Evolutionary conservation across 805 yeast genomes (phyloP), one percentile per base, ranked within the genome.

Genomic region (Kodamaea jinghongensis): DNA sequence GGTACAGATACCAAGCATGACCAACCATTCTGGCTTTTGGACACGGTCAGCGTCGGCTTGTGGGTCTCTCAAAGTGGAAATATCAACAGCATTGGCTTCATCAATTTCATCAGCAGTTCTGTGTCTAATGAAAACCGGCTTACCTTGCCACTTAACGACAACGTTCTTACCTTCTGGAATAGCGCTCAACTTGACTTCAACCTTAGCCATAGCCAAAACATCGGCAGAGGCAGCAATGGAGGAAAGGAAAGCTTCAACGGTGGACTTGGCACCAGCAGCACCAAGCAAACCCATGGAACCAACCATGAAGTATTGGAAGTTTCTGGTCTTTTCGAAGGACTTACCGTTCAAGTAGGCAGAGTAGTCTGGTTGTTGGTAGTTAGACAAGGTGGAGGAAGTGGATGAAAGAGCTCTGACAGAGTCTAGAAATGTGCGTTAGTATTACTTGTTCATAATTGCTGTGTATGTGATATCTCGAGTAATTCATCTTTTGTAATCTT

Each of bases 121-220:
- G 80, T 93, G 99, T 79, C 99, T 91, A 68, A 93, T 89, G 74
- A 93, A 93, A 52, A 93, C 96, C 51, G 99, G 99, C 78, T 93
- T 93, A 73, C 99, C 99, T 73, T 95, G 96, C 99, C 99, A 93
- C 74, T 93, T 93, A 55, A 93, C 96, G 61, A 93, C 87, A 50
- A 93, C 95, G 71, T 93, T 93, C 78, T 91, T 91, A 71, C 98
- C 98, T 66, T 83, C 88, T 58, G 99, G 99, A 51, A 93, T 88
- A 48, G 87, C 85, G 42, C 83, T 80, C 58, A 93, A 81, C 65
- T 86, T 90, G 54, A 93, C 96, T 76, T 93, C 99, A 58, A 91
- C 96, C 76, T 93, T 93, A 56, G 99, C 99, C 96, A 93, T 83
- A 47, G 99, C 99, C 73, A 93, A 79, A 45, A 93, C 96, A 76